A percentile compares a stretch with the other conserved stretches of the same genome.
These are phyloP conservation scores for Wickerhamiella alocasiicola DNA, from an alignment of 805 yeast genomes.

Conservation along the genomic window DNA sequence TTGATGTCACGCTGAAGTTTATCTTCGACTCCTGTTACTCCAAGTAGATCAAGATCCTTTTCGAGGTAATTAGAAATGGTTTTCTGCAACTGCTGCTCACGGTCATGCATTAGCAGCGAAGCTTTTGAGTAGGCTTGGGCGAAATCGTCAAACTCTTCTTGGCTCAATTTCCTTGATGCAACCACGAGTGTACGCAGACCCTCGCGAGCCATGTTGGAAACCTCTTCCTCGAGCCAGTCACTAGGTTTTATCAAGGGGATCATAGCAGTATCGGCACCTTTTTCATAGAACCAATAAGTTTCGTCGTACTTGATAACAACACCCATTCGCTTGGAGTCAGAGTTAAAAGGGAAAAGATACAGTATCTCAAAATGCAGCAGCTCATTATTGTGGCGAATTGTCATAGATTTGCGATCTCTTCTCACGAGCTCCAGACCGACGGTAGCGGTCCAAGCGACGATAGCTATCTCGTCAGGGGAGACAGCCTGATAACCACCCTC, in stretches of 20 bases:
- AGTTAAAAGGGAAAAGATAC: conserved; percentile 84
- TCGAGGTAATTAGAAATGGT: conserved; percentile 63
- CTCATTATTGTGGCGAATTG: conserved; percentile 47
- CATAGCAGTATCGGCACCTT: conserved; percentile 98
- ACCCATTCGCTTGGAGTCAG: conserved; percentile 96
- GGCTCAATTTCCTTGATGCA: conserved; percentile 63
- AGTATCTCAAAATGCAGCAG: conserved; percentile 49
- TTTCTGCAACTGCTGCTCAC: conserved; percentile 63
- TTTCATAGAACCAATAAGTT: conserved; percentile 74
- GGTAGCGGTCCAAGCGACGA: conserved; percentile 76
- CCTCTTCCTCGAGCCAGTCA: conserved; percentile 97
- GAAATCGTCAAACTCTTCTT: conserved; percentile 48
- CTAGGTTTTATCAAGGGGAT: conserved; percentile 62
- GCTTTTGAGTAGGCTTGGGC: conserved; percentile 56
- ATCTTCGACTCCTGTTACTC: conserved; percentile 96
- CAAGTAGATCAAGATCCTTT: conserved; percentile 69
- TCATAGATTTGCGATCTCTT: conserved; percentile 69
- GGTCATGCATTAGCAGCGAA: conserved; percentile 59
- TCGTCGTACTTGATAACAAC: conserved; percentile 53
- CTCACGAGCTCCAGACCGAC: conserved; percentile 72
- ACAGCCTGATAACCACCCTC: conserved; percentile 85
- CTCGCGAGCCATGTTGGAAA: conserved; percentile 95
- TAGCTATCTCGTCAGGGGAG: conserved; percentile 96
- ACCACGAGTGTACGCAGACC: conserved; percentile 91
- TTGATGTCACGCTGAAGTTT: conserved; percentile 85